These are phyloP conservation scores for Entomortierella lignicola DNA, from an alignment of 192 early-diverging fungal species.

Conservation along the genomic window DNA sequence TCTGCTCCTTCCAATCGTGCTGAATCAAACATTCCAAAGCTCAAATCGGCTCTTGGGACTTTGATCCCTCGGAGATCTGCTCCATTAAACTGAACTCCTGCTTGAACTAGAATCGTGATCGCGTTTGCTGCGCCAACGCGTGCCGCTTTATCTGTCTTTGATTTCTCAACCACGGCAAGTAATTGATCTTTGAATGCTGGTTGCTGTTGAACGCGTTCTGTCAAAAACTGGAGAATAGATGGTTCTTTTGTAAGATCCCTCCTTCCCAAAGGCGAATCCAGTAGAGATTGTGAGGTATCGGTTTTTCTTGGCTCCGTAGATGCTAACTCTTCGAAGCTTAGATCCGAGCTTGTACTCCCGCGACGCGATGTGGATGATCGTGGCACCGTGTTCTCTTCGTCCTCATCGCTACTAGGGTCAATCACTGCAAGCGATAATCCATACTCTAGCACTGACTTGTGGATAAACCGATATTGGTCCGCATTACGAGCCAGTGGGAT, in stretches of 20 bases:
- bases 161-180: not conserved
- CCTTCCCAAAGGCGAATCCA: not conserved
- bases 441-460: not conserved
- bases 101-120: constrained; percentile 15
- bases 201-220: not conserved
- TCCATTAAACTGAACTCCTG: constrained; percentile 6
- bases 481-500: not conserved
- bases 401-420: not conserved
- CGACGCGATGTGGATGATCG: not conserved
- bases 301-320: not conserved
- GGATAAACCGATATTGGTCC: not conserved
- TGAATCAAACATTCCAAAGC: constrained; percentile 10
- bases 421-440: not conserved
- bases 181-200: not conserved
- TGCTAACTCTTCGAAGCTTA: not conserved
- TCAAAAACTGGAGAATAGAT: constrained; percentile 1
- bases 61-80: constrained; percentile 6
- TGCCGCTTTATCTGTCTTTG: not conserved
- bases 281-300: not conserved
- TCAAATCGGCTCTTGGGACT: constrained; percentile 12
- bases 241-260: not conserved
- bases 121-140: constrained; percentile 2
- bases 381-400: not conserved
- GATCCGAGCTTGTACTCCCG: not conserved
- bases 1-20: constrained; percentile 7